Evolutionary conservation across 2,329 filamentous ascomycete species (phyloP).

Genomic region (Penicillium thymicola): DNA sequence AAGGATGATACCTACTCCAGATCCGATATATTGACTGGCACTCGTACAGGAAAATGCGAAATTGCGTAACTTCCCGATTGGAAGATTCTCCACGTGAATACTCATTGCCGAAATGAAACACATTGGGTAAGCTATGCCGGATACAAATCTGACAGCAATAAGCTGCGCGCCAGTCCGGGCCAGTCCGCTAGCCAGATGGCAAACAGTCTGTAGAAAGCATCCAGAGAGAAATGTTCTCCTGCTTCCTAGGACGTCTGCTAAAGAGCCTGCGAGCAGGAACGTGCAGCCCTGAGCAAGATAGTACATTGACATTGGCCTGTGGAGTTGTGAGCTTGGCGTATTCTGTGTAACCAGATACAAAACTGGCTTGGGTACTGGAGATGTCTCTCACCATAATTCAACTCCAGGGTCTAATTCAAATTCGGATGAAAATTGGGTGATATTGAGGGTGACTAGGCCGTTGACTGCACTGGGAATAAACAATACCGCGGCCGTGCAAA

Average conservation of each 20-base stretch:
- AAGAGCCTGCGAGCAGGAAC: constrained; percentile 10
- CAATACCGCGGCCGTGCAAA: background rate
- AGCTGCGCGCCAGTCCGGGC: background rate
- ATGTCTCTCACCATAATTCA: constrained; percentile 4
- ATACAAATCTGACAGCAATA: constrained; percentile 5
- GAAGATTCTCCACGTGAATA: constrained; percentile 27
- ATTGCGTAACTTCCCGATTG: constrained; percentile 46
- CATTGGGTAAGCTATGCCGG: constrained; percentile 7
- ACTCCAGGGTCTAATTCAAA: background rate
- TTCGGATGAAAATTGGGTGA: background rate
- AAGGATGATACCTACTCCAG: constrained; percentile 48
- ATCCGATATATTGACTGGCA: constrained; percentile 50
- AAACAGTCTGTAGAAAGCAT: constrained; percentile 3
- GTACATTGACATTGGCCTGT: constrained; percentile 6
- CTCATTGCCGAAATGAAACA: constrained; percentile 9
- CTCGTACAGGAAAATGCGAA: constrained; percentile 51
- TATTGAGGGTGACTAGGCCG: background rate
- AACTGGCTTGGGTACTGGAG: no score
- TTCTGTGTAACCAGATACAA: background rate
- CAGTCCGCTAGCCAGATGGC: background rate
- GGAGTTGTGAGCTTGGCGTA: background rate
- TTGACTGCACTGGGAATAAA: background rate
- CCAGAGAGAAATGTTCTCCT: constrained; percentile 6
- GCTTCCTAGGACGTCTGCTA: constrained; percentile 8
- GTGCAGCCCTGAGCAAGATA: constrained; percentile 9